Evolutionary conservation across 345 rosid genomes (phyloP), one percentile per base, ranked within the genome.

Genomic region (Linum usitatissimum): DNA sequence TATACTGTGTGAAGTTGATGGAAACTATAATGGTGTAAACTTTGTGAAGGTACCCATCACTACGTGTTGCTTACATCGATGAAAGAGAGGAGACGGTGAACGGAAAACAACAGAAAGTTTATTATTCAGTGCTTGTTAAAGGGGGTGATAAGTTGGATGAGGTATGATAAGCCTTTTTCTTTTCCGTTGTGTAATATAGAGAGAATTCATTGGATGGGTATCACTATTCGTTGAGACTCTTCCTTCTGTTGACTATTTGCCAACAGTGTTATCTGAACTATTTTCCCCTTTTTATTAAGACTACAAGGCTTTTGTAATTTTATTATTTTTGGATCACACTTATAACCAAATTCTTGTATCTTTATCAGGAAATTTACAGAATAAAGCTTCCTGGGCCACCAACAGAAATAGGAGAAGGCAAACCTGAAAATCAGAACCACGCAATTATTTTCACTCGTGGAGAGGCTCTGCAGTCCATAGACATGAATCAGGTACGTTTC

Each of bases 371-470:
- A 85, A 86, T 90, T 74, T 94, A 94, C 73, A 87, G 97, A 59
- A 78, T 94, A 80, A 94, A 81, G 79, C 96, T 94, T 70, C 99
- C 99, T 17, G 99, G 99, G 56, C 83, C 85, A 62, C 95, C 95
- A 17, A 81, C 90, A 17, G 91, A 80, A n/a, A 85, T 90, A 30
- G 99, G 97, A 6, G 99, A 94, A 85, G 96, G 95, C 66, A 94
- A 94, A 77, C 97, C 99, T 3, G 99, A 94, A 79, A 94, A 94
- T 72, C 96, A 94, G 79, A 94, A 94, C 68, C 99, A 94, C 74
- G 99, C 99, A 64, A 90, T 94, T 62, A 81, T 94, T 61, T 93
- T 93, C 75, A 93, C 97, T 70, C 97, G 99, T 30, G 99, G 99
- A 76, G 97, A 93, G 76, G 96, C 97, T 62, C 74, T 94, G 69